phyloP scores from a whole-genome alignment of 345 rosid species.

The Salix udensis region DNA sequence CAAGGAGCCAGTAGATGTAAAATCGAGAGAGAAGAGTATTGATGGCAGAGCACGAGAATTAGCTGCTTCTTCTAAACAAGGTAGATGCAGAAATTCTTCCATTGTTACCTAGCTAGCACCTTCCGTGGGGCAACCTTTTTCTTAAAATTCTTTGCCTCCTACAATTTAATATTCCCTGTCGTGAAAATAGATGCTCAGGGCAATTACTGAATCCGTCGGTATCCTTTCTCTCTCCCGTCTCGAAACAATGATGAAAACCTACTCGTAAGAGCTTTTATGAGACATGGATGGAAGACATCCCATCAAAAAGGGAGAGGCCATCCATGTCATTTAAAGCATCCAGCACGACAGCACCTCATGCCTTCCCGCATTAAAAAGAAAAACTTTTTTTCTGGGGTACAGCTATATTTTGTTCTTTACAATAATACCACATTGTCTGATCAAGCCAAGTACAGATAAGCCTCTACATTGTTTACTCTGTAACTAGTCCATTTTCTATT shows the following conservation, averaged over 20 bases:
- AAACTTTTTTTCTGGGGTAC: slow-evolving; percentile 26
- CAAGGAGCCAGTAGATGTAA: not conserved
- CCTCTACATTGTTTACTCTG: slow-evolving; percentile 7
- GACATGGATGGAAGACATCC: not conserved
- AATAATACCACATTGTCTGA: slow-evolving; percentile 10
- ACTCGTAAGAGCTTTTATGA: not conserved
- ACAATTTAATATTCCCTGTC: not conserved
- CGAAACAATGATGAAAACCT: not conserved
- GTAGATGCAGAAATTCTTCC: not conserved
- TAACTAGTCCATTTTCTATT: not conserved
- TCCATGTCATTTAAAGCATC: slow-evolving; percentile 12
- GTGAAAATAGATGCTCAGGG: not conserved
- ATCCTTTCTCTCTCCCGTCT: too few relatives aligned
- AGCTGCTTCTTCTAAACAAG: not conserved
- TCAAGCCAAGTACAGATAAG: slow-evolving; percentile 5
- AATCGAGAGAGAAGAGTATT: not conserved
- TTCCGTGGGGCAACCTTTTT: not conserved
- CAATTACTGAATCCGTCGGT: too few relatives aligned
- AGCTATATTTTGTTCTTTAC: slow-evolving; percentile 8
- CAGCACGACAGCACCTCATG: slow-evolving; percentile 28
- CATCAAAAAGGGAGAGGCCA: slow-evolving; percentile 16
- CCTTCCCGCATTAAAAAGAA: slow-evolving; percentile 57
- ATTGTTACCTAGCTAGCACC: not conserved
- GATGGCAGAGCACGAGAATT: not conserved
- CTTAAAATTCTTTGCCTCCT: slow-evolving; percentile 3